These are phyloP conservation scores for Tympanopsis confertula DNA, from an alignment of 2,329 filamentous ascomycete genomes.

Conservation along the genomic window DNA sequence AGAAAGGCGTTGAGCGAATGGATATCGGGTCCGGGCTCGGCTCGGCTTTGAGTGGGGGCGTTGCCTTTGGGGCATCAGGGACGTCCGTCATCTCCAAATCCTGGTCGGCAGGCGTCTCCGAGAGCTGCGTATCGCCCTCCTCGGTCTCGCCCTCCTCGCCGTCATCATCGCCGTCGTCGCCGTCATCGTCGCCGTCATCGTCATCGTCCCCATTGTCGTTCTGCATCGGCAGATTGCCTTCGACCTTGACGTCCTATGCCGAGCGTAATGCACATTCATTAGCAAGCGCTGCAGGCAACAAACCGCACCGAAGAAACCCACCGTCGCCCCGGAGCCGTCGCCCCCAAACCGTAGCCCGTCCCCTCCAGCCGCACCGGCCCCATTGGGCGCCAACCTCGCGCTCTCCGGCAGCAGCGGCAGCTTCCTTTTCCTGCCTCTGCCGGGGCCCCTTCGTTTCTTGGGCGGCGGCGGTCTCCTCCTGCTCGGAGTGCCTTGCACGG, in stretches of 20 bases:
- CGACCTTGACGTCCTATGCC: slow-evolving; percentile 34
- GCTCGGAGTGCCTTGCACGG: slow-evolving; percentile 22
- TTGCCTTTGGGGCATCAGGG: slow-evolving; percentile 8
- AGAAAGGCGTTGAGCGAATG: no score
- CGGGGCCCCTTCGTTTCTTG: slow-evolving; percentile 70
- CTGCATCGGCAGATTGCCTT: slow-evolving; percentile 24
- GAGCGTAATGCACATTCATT: slow-evolving; percentile 31
- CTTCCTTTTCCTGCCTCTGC: slow-evolving; percentile 68
- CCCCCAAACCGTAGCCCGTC: no score
- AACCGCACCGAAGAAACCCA: no score
- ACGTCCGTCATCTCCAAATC: slow-evolving; percentile 13
- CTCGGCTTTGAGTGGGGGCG: slow-evolving; percentile 9
- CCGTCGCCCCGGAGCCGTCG: no score
- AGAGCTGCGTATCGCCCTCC: slow-evolving; percentile 15
- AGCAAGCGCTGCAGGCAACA: slow-evolving; percentile 26
- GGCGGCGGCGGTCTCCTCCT: slow-evolving; percentile 63
- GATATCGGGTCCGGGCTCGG: slow-evolving; percentile 3
- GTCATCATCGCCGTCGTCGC: slow-evolving; percentile 28
- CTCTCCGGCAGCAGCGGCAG: slow-evolving; percentile 22
- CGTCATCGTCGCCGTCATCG: slow-evolving; percentile 31
- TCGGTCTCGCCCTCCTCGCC: slow-evolving; percentile 31
- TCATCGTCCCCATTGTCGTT: slow-evolving; percentile 35
- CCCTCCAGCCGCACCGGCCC: no score
- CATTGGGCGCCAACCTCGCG: slow-evolving; percentile 23
- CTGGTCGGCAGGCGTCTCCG: slow-evolving; percentile 8